Evolutionary conservation across 1,284 basidiomycete genomes (phyloP).

Genomic region (Phaffia rhodozyma): DNA sequence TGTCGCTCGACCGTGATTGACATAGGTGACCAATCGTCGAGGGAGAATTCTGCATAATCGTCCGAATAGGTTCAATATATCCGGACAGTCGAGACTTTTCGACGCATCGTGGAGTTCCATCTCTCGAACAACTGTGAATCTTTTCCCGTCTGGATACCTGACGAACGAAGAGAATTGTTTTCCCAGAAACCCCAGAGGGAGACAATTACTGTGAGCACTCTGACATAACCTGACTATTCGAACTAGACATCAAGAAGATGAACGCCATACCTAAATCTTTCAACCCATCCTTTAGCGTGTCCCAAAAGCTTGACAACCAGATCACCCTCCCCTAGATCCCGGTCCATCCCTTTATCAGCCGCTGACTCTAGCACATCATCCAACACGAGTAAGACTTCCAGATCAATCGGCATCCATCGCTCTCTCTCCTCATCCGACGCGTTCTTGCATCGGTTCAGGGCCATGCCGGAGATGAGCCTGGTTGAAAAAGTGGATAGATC

Average conservation of each 20-base stretch:
- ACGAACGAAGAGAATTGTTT: slow-evolving; percentile 1
- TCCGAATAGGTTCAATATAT: slow-evolving; percentile 12
- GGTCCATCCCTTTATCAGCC: slow-evolving; percentile 10
- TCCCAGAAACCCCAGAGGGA: neutral
- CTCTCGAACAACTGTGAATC: slow-evolving; percentile 6
- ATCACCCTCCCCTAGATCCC: slow-evolving; percentile 15
- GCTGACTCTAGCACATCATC: slow-evolving; percentile 7
- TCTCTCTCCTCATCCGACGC: slow-evolving; percentile 3
- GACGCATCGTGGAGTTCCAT: slow-evolving; percentile 3
- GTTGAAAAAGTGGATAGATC: neutral
- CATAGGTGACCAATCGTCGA: slow-evolving; percentile 29
- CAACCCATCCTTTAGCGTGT: slow-evolving; percentile 18
- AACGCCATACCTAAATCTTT: slow-evolving; percentile 24
- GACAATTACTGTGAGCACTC: slow-evolving; percentile 7
- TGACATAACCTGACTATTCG: neutral
- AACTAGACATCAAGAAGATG: neutral
- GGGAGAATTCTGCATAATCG: slow-evolving; percentile 25
- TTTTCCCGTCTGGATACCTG: slow-evolving; percentile 10
- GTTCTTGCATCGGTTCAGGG: neutral
- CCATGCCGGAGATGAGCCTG: slow-evolving; percentile 10
- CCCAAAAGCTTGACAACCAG: slow-evolving; percentile 18
- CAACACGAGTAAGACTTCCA: slow-evolving; percentile 4
- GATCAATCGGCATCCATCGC: slow-evolving; percentile 5
- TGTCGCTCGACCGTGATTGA: slow-evolving; percentile 26
- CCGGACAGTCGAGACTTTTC: neutral